phyloP scores from a whole-genome alignment of 805 yeast genomes.

The Pichia rugopelliculosa region DNA sequence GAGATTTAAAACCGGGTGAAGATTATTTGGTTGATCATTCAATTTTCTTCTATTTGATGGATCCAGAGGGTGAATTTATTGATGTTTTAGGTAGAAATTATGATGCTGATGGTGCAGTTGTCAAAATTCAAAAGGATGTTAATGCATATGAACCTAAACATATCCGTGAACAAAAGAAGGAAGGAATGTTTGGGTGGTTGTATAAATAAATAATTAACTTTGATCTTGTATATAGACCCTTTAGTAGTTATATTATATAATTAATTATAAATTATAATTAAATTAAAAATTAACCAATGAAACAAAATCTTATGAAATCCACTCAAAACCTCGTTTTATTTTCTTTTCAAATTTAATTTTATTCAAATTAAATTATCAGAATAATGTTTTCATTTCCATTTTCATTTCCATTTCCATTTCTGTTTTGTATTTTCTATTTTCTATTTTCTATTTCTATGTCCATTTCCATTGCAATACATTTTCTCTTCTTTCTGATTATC shows the following conservation, averaged over 20 bases:
- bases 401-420: neutral
- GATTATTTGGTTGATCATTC: conserved; percentile 97
- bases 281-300: neutral
- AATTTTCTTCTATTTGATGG: conserved; percentile 94
- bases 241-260: neutral
- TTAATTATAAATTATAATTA: too few species aligned
- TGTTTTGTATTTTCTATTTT: too few species aligned
- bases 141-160: conserved; percentile 67
- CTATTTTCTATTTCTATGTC: neutral
- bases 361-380: neutral
- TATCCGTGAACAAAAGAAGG: conserved; percentile 58
- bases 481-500: neutral
- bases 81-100: conserved; percentile 93
- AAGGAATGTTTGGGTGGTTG: conserved; percentile 52
- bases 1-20: conserved; percentile 88
- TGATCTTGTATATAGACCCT: neutral
- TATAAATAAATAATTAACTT: conserved; percentile 32
- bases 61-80: conserved; percentile 93
- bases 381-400: neutral
- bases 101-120: conserved; percentile 69
- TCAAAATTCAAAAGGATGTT: conserved; percentile 67
- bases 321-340: neutral
- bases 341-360: neutral
- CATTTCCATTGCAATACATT: neutral
- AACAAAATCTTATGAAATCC: neutral